Evolutionary conservation across 176 grass and related monocot species (phyloP), one percentile per base, ranked within the genome.

Genomic region (Aegilops speltoides): DNA sequence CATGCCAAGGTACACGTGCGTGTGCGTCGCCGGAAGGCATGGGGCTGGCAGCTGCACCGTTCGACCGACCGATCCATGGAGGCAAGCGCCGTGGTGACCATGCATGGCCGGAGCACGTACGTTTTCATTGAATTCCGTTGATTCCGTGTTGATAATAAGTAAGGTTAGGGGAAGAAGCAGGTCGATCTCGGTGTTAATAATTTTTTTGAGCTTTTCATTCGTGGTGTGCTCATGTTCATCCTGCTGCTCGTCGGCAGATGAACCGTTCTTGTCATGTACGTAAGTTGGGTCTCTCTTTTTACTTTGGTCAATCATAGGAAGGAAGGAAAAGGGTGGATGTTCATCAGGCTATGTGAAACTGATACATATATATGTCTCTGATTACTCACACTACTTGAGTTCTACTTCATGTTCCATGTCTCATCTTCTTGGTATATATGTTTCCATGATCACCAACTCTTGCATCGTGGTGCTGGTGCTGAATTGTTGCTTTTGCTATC

Each of bases 71-170:
- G 46, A 31, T 14, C 52, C 54, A 62, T 75, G 82, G 68, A 34
- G 68, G n/a, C n/a, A n/a, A n/a, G n/a, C 10, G 31, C 14, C 32
- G 64, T 45, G 29, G 20, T 8, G 4, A 25, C 8, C 15, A 1
- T 46, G 3, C 43, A 46, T 46, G 43, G 38, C n/a, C 11, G 14
- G 52, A 5, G 11, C 5, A 14, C 84, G 64, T 66, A 23, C 83
- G 37, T 34, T 76, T 85, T 37, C 57, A 56, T 57, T 57, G 50
- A 22, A 54, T 57, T 56, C 15, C 3, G 72, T 59, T 32, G 15
- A 20, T 73, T 28, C 46, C 17, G 80, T 76, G 85, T 84, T 54
- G 7, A 81, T 88, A 88, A 88, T 71, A 91, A 84, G 31, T 64
- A 90, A 84, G 31, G 31, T 85, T 85, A 85, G 76, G 74, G 76